Base-by-base conservation (phyloP, 2,329 filamentous ascomycete species). In the Paracorniculantispora psalliotae region DNA sequence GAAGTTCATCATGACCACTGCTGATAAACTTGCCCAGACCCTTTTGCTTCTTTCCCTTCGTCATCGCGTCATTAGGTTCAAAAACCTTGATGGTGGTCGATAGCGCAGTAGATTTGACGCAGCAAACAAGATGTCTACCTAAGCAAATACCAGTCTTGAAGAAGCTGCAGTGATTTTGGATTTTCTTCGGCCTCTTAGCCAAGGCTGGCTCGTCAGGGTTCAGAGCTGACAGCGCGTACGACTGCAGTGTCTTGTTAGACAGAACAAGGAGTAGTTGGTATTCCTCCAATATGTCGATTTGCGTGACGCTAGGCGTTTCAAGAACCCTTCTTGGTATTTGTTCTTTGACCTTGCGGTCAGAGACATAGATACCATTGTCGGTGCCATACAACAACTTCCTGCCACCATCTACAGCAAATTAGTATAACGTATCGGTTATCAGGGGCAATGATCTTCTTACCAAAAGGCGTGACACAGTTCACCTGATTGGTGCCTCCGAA, bases 61-160 rank as follows among this genome's bases (percentile, higher is more conserved):
- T 88, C 81, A 96, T 89, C 62, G 91, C 89, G 71, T 97, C 94
- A 76, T 96, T 96, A 1, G 94, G 94, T 75, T 99, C 93, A 74
- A 91, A 97, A n/a, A 97, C 94, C 76, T 97, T 97, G 79, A 99
- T 96, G 2, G 93, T 97, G 15, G 91, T 96, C 55, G 91, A 96
- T 33, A 97, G 79, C 3, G 92, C 90, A 19, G 90, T 93, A 43
- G 91, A 96, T 78, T 96, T 97, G 68, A 97, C 94, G 66, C 91
- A 96, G 75, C 93, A 97, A 30, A 99, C 94, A 57, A 99, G 81
- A 71, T 97, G 94, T 62, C 94, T 85, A 35, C 94, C 92, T 61
- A 97, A 82, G 70, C 94, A 97, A 68, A 97, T 96, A 41, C 94
- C 94, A 19, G 92, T 90, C 76, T 96, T 96, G 85, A 99, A 99